These are phyloP conservation scores for Krasilnikovozyma curviuscula DNA, from an alignment of 768 basidiomycete species.

Conservation along the genomic window DNA sequence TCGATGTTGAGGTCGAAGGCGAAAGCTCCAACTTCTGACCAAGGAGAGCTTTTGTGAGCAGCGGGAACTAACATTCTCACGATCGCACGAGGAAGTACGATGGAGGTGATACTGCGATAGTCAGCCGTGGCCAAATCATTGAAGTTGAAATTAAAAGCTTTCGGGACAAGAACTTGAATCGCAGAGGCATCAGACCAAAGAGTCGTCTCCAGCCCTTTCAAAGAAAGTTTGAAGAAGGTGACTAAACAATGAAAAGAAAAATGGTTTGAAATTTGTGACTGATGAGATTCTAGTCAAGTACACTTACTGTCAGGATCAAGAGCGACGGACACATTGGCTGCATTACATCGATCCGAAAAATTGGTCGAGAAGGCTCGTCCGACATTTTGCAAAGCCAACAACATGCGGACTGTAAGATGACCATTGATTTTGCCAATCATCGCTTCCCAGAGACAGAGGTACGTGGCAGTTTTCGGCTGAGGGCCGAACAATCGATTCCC, in stretches of 20 bases:
- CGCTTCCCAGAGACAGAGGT: slow-evolving; percentile 87
- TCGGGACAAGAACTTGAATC: slow-evolving; percentile 36
- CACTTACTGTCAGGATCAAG: slow-evolving; percentile 58
- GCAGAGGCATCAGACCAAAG: slow-evolving; percentile 40
- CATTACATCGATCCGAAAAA: slow-evolving; percentile 56
- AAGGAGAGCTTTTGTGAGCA: slow-evolving; percentile 1
- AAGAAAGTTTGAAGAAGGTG: slow-evolving; percentile 56
- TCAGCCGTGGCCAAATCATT: slow-evolving; percentile 56
- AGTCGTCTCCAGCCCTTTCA: slow-evolving; percentile 38
- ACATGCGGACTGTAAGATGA: slow-evolving; percentile 37
- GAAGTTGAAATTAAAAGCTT: slow-evolving; percentile 44
- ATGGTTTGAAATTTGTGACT: background rate
- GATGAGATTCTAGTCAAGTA: background rate
- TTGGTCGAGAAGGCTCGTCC: slow-evolving; percentile 44
- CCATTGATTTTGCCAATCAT: slow-evolving; percentile 45
- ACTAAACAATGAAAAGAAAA: slow-evolving; percentile 31
- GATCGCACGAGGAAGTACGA: slow-evolving; percentile 37
- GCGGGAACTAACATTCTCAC: slow-evolving; percentile 33
- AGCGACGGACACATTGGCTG: slow-evolving; percentile 35
- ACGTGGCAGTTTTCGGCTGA: slow-evolving; percentile 60
- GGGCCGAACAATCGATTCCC: slow-evolving; percentile 80
- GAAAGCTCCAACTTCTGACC: slow-evolving; percentile 15
- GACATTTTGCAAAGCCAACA: slow-evolving; percentile 36
- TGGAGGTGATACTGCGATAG: slow-evolving; percentile 44
- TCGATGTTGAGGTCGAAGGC: slow-evolving; percentile 32